These are phyloP conservation scores for Candida sanyaensis DNA, from an alignment of 1,139 yeast species.

Conservation along the genomic window DNA sequence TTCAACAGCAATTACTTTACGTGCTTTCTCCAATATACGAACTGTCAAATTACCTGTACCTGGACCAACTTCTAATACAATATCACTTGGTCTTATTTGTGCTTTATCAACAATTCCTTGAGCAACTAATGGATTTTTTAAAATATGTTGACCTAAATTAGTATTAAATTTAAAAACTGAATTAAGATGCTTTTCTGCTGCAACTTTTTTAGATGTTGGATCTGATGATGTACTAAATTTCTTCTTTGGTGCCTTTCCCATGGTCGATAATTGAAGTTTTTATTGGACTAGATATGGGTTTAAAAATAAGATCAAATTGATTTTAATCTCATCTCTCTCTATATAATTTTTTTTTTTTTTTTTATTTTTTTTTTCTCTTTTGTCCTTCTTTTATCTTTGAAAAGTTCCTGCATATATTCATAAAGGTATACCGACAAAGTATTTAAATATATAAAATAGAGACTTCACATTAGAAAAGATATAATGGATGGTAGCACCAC, in stretches of 20 bases:
- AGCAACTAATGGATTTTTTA: slow-evolving; percentile 94
- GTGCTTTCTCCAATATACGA: slow-evolving; percentile 86
- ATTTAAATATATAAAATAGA: too few relatives aligned
- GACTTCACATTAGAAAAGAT: too few relatives aligned
- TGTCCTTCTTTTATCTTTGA: background rate
- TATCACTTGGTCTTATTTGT: slow-evolving; percentile 86
- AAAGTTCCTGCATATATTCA: background rate
- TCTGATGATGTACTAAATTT: slow-evolving; percentile 44
- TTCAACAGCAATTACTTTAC: slow-evolving; percentile 91
- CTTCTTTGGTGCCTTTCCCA: slow-evolving; percentile 60
- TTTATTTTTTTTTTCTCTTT: background rate
- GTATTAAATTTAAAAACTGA: slow-evolving; percentile 96
- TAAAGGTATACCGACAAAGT: background rate
- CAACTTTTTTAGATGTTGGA: slow-evolving; percentile 52
- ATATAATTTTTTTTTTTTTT: slow-evolving; percentile 5
- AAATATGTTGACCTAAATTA: slow-evolving; percentile 93
- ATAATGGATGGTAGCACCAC: too few relatives aligned
- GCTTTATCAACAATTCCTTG: slow-evolving; percentile 99
- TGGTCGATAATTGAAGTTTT: slow-evolving; percentile 15
- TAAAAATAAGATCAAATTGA: background rate
- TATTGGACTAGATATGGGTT: background rate
- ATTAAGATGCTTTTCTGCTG: slow-evolving; percentile 70
- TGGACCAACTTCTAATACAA: slow-evolving; percentile 96
- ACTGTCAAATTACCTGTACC: slow-evolving; percentile 99
- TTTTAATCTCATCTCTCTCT: slow-evolving; percentile 14